Percentiles rank a stretch among this genome's conserved stretches.
Evolutionary conservation across 768 basidiomycete genomes (phyloP).

Genomic region (Megacollybia marginata): DNA sequence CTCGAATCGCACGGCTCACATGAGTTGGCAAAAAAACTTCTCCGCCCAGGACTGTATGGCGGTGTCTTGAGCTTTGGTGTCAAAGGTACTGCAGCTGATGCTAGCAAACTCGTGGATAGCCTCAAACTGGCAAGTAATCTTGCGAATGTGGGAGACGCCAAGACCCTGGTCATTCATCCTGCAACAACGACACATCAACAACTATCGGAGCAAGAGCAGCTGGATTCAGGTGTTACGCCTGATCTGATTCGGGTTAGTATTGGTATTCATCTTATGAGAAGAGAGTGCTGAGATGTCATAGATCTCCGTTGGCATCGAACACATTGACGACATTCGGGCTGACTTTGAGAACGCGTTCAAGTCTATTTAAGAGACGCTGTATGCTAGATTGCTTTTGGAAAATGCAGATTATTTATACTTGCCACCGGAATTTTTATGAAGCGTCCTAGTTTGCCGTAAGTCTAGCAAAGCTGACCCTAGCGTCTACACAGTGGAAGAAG

Average conservation of each 20-base stretch:
- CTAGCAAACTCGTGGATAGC: constrained; percentile 59
- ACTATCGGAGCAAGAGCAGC: constrained; percentile 51
- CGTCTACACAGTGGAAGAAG: no score
- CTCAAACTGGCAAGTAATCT: constrained; percentile 66
- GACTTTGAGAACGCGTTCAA: constrained; percentile 19
- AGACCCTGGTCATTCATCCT: constrained; percentile 76
- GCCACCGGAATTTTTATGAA: no score
- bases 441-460: no score
- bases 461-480: no score
- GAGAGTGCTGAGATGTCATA: constrained; percentile 3
- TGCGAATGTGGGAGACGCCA: constrained; percentile 70
- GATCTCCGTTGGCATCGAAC: constrained; percentile 33
- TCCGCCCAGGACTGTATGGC: constrained; percentile 52
- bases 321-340: constrained; percentile 31
- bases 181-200: constrained; percentile 74
- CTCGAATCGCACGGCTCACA: constrained; percentile 56
- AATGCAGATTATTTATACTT: no score
- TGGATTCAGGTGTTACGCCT: constrained; percentile 61
- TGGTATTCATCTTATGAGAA: neutral
- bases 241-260: constrained; percentile 63
- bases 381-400: no score
- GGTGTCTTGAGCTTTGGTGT: constrained; percentile 78
- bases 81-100: constrained; percentile 43
- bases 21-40: constrained; percentile 44
- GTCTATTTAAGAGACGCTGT: no score